Evolutionary conservation across 768 basidiomycete genomes (phyloP).

Genomic region (Tylopilus subfusipes): DNA sequence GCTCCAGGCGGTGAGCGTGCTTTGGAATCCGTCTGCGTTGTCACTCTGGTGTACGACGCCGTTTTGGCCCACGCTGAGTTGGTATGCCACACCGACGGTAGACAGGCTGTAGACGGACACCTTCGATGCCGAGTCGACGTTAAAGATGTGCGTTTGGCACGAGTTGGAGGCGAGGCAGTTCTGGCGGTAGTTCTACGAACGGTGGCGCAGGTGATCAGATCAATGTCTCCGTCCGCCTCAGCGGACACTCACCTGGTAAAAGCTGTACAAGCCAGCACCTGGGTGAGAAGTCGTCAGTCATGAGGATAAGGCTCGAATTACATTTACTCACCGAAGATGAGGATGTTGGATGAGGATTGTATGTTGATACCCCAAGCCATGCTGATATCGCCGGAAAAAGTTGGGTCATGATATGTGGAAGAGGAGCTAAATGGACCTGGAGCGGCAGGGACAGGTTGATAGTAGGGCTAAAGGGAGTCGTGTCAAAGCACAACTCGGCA

Average conservation of each 20-base stretch:
- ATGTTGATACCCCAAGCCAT: slow-evolving; percentile 17
- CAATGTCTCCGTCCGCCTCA: too few species aligned
- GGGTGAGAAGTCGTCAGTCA: slow-evolving; percentile 10
- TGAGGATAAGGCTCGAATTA: slow-evolving; percentile 23
- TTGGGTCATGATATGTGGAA: slow-evolving; percentile 39
- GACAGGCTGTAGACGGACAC: slow-evolving; percentile 43
- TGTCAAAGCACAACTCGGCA: neutral
- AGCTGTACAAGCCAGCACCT: slow-evolving; percentile 50
- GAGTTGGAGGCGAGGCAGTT: slow-evolving; percentile 32
- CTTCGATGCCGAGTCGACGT: slow-evolving; percentile 38
- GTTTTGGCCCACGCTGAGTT: slow-evolving; percentile 1
- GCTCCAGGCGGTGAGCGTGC: slow-evolving; percentile 4
- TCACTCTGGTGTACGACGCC: neutral
- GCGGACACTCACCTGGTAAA: slow-evolving; percentile 36
- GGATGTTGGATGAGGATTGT: slow-evolving; percentile 37
- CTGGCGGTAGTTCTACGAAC: slow-evolving; percentile 35
- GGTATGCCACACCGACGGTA: slow-evolving; percentile 41
- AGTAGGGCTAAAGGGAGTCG: slow-evolving; percentile 38
- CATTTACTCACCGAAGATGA: slow-evolving; percentile 38
- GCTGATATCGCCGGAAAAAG: slow-evolving; percentile 11
- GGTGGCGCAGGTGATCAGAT: neutral
- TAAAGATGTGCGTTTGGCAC: slow-evolving; percentile 44
- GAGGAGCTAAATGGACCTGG: slow-evolving; percentile 41
- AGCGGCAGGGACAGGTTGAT: slow-evolving; percentile 43
- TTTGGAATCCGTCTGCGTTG: slow-evolving; percentile 1